Evolutionary conservation across 2,329 filamentous ascomycete genomes (phyloP).

Genomic region (Fusarium torreyae): DNA sequence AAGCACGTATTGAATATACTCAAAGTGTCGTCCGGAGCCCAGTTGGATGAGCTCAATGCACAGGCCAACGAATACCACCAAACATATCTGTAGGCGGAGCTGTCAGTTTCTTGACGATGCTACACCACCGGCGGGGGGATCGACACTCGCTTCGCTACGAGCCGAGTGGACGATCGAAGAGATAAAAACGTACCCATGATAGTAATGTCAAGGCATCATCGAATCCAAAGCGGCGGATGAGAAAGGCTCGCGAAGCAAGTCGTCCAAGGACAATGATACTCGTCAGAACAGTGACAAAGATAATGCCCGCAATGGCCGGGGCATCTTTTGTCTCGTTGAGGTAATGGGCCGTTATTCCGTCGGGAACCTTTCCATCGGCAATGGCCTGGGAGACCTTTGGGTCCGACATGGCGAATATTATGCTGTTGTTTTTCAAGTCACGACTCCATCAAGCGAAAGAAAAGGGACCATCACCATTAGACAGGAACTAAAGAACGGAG

Average conservation of each 20-base stretch:
- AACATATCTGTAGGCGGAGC: conserved; percentile 48
- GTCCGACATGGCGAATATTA: conserved; percentile 45
- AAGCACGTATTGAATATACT: conserved; percentile 64
- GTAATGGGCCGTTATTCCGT: conserved; percentile 53
- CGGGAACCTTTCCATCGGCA: conserved; percentile 55
- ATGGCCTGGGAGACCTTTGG: conserved; percentile 52
- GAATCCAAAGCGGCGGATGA: conserved; percentile 56
- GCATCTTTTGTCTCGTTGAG: conserved; percentile 57
- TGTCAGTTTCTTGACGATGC: conserved; percentile 22
- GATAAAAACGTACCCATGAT: conserved; percentile 53
- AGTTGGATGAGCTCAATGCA: conserved; percentile 62
- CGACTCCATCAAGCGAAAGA: conserved; percentile 17
- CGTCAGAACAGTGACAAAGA: conserved; percentile 56
- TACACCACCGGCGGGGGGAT: conserved; percentile 17
- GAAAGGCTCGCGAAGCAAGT: conserved; percentile 54
- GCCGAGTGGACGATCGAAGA: neutral
- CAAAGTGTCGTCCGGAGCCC: conserved; percentile 64
- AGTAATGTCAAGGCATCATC: conserved; percentile 57
- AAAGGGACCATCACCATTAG: neutral
- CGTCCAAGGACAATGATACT: conserved; percentile 55
- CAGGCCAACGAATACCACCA: conserved; percentile 61
- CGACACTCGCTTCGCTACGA: neutral
- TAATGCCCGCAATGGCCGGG: conserved; percentile 58
- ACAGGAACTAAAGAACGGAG: conserved; percentile 1
- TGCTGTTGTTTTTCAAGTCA: neutral